Percentiles rank a stretch among this genome's conserved stretches.
phyloP scores from a whole-genome alignment of 306 rosid species.

The Notholithocarpus densiflorus region DNA sequence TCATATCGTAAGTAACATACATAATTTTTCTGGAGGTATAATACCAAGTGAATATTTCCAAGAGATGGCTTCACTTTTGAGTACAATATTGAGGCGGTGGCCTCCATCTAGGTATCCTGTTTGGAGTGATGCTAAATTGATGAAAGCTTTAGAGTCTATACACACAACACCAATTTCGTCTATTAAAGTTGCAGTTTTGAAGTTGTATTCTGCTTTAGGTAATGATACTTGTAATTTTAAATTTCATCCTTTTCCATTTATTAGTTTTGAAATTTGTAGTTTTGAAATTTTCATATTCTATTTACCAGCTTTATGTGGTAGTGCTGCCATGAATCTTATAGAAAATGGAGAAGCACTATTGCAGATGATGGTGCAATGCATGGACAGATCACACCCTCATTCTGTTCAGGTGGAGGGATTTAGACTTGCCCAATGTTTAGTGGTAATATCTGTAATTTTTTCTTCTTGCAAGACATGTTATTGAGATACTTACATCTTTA shows the following conservation, averaged over 20 bases:
- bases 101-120: conserved; percentile 66
- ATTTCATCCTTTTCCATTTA: background rate
- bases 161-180: conserved; percentile 34
- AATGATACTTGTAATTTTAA: conserved; percentile 24
- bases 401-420: conserved; percentile 66
- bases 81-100: conserved; percentile 67
- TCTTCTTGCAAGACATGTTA: conserved; percentile 7
- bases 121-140: conserved; percentile 53
- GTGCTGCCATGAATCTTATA: conserved; percentile 55
- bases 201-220: conserved; percentile 83
- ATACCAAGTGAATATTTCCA: conserved; percentile 48
- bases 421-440: conserved; percentile 70
- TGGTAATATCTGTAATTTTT: conserved; percentile 38
- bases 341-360: conserved; percentile 55
- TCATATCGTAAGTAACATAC: conserved; percentile 41
- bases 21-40: conserved; percentile 28
- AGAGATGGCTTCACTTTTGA: conserved; percentile 68
- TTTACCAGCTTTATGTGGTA: conserved; percentile 71
- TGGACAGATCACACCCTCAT: conserved; percentile 56
- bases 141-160: conserved; percentile 44
- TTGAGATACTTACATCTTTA: conserved; percentile 3
- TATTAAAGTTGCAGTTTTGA: conserved; percentile 52
- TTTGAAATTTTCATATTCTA: conserved; percentile 23
- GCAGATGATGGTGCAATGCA: conserved; percentile 55
- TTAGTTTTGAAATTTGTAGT: conserved; percentile 10